phyloP scores from a whole-genome alignment of 139 green algal species.

The Chlamydomonas sphaeroides region DNA sequence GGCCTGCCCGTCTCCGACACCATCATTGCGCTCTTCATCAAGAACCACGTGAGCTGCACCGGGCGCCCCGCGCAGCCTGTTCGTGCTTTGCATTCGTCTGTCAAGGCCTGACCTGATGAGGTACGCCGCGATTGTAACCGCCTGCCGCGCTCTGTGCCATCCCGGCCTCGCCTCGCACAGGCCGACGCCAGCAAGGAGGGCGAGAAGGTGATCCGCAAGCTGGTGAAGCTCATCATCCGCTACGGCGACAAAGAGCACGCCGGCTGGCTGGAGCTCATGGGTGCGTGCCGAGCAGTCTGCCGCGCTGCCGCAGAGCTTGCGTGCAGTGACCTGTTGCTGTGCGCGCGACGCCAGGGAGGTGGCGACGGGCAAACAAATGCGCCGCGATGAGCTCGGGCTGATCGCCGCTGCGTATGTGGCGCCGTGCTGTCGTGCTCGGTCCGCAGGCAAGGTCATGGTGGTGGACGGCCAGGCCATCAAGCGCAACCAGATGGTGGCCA shows the following conservation, averaged over 20 bases:
- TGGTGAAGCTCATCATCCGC: constrained; percentile 32
- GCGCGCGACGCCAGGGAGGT: too few species aligned
- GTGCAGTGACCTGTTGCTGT: too few species aligned
- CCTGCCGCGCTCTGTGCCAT: too few species aligned
- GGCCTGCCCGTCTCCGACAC: constrained; percentile 27
- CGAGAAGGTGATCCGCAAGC: constrained; percentile 21
- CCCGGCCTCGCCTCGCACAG: too few species aligned
- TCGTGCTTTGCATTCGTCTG: too few species aligned
- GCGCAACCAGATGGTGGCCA: constrained; percentile 43
- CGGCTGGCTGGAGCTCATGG: constrained; percentile 43
- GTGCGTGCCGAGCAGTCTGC: constrained; percentile 18
- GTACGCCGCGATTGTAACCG: not conserved
- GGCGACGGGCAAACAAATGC: too few species aligned
- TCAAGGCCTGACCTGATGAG: too few species aligned
- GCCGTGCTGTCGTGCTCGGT: not conserved
- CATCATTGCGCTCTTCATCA: constrained; percentile 36
- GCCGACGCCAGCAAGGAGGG: not conserved
- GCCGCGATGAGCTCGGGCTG: too few species aligned
- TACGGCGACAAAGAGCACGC: constrained; percentile 49
- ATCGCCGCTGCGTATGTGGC: too few species aligned
- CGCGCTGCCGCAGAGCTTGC: too few species aligned
- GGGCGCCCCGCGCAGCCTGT: too few species aligned
- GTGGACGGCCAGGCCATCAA: constrained; percentile 43
- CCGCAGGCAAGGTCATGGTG: constrained; percentile 41
- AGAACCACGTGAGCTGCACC: constrained; percentile 18